Conservation (phyloP, 805 yeast species). For the Kuraishia capsulata region DNA sequence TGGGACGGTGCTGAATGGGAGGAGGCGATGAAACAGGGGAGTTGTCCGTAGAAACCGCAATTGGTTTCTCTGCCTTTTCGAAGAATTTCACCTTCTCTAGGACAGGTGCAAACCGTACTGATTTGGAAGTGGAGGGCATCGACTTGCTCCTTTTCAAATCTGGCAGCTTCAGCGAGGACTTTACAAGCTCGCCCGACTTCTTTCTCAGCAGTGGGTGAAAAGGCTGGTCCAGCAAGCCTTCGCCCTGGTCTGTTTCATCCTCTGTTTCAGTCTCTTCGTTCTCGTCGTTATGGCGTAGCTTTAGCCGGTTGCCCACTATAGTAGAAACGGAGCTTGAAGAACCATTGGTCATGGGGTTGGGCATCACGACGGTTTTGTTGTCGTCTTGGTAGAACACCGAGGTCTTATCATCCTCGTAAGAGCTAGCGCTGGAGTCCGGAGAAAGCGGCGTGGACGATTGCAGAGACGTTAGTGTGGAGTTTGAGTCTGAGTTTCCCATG, state of each 20-base stretch:
- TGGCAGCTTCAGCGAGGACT: slow-evolving; percentile 39
- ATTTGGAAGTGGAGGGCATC: slow-evolving; percentile 45
- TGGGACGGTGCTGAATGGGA: not conserved
- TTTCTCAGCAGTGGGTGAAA: slow-evolving; percentile 28
- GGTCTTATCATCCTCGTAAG: slow-evolving; percentile 1
- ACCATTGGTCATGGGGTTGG: not conserved
- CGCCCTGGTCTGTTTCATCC: not conserved
- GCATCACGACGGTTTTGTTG: not conserved
- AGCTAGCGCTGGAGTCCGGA: slow-evolving; percentile 12
- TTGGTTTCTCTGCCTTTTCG: slow-evolving; percentile 51
- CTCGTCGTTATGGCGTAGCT: not conserved
- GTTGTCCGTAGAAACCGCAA: slow-evolving; percentile 49
- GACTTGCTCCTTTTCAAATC: slow-evolving; percentile 29
- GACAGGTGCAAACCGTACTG: slow-evolving; percentile 55
- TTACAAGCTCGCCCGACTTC: slow-evolving; percentile 43
- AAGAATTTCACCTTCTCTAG: slow-evolving; percentile 58
- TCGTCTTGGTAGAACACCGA: not conserved
- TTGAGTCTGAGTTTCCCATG: not conserved
- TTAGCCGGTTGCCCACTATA: slow-evolving; percentile 1
- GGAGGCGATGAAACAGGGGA: slow-evolving; percentile 30
- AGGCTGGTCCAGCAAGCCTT: not conserved
- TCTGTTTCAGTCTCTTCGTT: slow-evolving; percentile 1
- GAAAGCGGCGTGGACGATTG: slow-evolving; percentile 20
- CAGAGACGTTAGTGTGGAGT: not conserved
- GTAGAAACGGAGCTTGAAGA: slow-evolving; percentile 3